A percentile compares a stretch with the other conserved stretches of the same genome.
These are phyloP conservation scores for Aspergillus baeticus DNA, from an alignment of 495 filamentous ascomycete species.

Conservation along the genomic window DNA sequence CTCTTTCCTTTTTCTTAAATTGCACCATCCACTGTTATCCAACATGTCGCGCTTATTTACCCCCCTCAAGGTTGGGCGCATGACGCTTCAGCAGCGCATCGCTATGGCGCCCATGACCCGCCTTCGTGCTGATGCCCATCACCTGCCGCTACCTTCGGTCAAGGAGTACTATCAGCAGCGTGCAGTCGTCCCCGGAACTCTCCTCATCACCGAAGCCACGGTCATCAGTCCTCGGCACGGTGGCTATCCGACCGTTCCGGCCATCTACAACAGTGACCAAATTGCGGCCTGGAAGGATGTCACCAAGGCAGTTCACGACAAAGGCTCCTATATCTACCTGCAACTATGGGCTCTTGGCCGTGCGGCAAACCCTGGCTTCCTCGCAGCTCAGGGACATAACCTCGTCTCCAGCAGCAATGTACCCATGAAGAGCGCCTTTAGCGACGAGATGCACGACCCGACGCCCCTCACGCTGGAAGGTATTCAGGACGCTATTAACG, in stretches of 20 bases:
- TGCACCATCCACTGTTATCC: too few relatives aligned
- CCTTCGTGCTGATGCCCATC: constrained; percentile 34
- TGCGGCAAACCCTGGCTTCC: constrained; percentile 38
- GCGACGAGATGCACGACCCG: constrained; percentile 47
- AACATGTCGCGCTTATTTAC: too few relatives aligned
- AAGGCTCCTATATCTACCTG: constrained; percentile 47
- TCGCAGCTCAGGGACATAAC: background rate
- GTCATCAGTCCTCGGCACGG: constrained; percentile 53
- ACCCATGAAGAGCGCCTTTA: constrained; percentile 56
- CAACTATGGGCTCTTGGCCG: constrained; percentile 62
- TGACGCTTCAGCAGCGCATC: constrained; percentile 47
- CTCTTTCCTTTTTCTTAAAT: too few relatives aligned
- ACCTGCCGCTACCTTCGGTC: constrained; percentile 31
- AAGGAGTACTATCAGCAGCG: constrained; percentile 54
- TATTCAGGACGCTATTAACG: too few relatives aligned
- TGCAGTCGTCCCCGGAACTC: constrained; percentile 45
- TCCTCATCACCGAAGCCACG: constrained; percentile 62
- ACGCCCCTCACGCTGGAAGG: too few relatives aligned
- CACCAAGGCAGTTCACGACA: constrained; percentile 48
- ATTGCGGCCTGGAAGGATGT: constrained; percentile 20
- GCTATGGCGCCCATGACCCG: constrained; percentile 54
- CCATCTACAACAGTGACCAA: constrained; percentile 46
- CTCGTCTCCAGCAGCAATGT: constrained; percentile 41
- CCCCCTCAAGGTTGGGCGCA: constrained; percentile 46
- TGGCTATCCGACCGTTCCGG: constrained; percentile 45